A percentile compares a stretch with the other conserved stretches of the same genome.
Conservation (phyloP, 176 grass and related monocot genomes). For the Carex cristatella region DNA sequence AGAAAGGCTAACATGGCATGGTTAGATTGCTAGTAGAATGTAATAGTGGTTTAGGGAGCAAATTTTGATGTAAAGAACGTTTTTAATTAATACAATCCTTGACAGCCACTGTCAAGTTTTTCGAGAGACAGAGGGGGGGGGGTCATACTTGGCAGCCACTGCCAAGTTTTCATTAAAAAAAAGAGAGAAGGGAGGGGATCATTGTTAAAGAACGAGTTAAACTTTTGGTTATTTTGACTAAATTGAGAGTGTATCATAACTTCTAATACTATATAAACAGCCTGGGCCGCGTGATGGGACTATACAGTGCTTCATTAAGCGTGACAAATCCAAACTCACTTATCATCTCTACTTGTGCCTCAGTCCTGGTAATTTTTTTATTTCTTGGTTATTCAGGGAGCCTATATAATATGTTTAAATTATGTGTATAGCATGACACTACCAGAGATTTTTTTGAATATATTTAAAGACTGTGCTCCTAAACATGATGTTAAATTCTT, state of each 20-base stretch:
- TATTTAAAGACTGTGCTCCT: not conserved
- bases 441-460: not conserved
- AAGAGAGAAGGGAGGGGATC: not conserved
- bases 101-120: too few species aligned
- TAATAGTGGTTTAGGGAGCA: too few species aligned
- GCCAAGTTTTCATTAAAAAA: not conserved
- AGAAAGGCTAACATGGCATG: too few species aligned
- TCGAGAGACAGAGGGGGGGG: too few species aligned
- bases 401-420: not conserved
- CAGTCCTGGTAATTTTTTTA: slow-evolving; percentile 49
- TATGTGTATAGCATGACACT: not conserved
- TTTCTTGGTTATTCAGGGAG: not conserved
- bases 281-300: slow-evolving; percentile 68
- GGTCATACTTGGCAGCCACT: too few species aligned
- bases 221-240: not conserved
- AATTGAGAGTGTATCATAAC: not conserved
- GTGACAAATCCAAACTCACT: slow-evolving; percentile 74
- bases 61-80: too few species aligned
- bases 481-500: slow-evolving; percentile 1
- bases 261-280: slow-evolving; percentile 33
- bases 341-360: slow-evolving; percentile 92
- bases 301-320: slow-evolving; percentile 88
- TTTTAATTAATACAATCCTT: too few species aligned
- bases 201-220: not conserved
- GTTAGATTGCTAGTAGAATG: too few species aligned